Percentiles rank a stretch among this genome's conserved stretches.
Conservation (phyloP, 257 asterid species). For the Solanum piurae region DNA sequence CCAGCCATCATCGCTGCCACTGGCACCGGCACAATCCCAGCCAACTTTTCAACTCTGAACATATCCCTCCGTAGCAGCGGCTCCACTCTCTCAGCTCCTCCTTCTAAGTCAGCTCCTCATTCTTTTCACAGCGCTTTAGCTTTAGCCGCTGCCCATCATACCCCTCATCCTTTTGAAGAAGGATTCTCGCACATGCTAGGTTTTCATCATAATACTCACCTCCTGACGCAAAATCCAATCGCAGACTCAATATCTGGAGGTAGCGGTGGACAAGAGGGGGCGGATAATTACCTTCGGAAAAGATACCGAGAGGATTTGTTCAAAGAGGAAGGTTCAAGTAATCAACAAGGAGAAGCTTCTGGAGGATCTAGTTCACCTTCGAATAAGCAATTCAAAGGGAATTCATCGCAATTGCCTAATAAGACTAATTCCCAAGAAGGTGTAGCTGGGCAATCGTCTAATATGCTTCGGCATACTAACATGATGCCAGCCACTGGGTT, state of each 20-base stretch:
- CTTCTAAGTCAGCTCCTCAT: constrained; percentile 58
- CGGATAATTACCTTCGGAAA: constrained; percentile 51
- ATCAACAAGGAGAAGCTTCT: constrained; percentile 23
- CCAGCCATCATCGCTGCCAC: constrained; percentile 75
- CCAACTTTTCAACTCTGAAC: constrained; percentile 52
- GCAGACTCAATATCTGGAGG: constrained; percentile 22
- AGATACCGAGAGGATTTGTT: constrained; percentile 63
- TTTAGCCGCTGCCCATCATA: constrained; percentile 21
- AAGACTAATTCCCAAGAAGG: constrained; percentile 17
- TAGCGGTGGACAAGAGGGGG: constrained; percentile 14
- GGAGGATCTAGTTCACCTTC: constrained; percentile 42
- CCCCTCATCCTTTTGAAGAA: constrained; percentile 36
- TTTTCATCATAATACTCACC: constrained; percentile 38
- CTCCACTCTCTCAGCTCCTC: constrained; percentile 49
- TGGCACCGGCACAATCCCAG: constrained; percentile 81
- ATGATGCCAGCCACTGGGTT: constrained; percentile 41
- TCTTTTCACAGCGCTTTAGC: constrained; percentile 51
- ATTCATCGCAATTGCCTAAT: constrained; percentile 11
- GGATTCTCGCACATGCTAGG: constrained; percentile 61
- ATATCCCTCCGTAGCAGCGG: constrained; percentile 65
- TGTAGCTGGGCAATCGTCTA: constrained; percentile 20
- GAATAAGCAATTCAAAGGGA: constrained; percentile 37
- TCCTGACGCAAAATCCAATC: constrained; percentile 32
- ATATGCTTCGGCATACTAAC: constrained; percentile 24
- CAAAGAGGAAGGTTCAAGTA: constrained; percentile 37